phyloP scores from a whole-genome alignment of 2,329 filamentous ascomycete genomes.

The Verticillium zaregamsianum region DNA sequence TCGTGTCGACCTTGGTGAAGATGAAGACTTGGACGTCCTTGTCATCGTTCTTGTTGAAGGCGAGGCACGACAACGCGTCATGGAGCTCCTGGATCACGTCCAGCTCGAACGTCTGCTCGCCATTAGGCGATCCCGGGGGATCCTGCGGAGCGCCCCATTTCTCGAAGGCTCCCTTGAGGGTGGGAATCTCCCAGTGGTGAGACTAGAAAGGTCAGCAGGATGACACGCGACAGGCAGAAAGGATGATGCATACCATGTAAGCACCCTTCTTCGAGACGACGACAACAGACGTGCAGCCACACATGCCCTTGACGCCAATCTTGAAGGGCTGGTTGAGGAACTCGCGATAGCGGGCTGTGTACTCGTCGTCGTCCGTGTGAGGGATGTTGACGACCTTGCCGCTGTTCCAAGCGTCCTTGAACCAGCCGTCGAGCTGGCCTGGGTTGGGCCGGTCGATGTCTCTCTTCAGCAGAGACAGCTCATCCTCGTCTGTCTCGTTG shows the following conservation, averaged over 20 bases:
- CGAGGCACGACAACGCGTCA: background rate
- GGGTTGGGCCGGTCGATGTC: background rate
- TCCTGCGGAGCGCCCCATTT: background rate
- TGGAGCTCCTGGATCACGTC: background rate
- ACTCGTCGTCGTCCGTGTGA: background rate
- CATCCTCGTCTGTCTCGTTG: background rate
- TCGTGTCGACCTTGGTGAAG: background rate
- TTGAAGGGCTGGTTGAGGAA: background rate
- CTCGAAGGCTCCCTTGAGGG: background rate
- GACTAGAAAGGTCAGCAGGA: background rate
- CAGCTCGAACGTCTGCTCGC: background rate
- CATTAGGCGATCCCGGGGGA: background rate
- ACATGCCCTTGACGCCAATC: background rate
- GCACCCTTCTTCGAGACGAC: background rate
- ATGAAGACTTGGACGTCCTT: background rate
- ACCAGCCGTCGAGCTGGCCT: background rate
- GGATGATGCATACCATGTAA: background rate
- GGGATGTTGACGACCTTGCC: background rate
- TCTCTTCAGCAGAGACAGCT: background rate
- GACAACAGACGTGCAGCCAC: background rate
- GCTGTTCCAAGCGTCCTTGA: background rate
- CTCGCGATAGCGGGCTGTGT: background rate
- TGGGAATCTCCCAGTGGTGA: background rate
- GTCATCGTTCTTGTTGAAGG: background rate
- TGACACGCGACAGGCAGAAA: background rate